A percentile compares a stretch with the other conserved stretches of the same genome.
Evolutionary conservation across 495 filamentous ascomycete genomes (phyloP).

Genomic region (Venustampulla echinocandica): DNA sequence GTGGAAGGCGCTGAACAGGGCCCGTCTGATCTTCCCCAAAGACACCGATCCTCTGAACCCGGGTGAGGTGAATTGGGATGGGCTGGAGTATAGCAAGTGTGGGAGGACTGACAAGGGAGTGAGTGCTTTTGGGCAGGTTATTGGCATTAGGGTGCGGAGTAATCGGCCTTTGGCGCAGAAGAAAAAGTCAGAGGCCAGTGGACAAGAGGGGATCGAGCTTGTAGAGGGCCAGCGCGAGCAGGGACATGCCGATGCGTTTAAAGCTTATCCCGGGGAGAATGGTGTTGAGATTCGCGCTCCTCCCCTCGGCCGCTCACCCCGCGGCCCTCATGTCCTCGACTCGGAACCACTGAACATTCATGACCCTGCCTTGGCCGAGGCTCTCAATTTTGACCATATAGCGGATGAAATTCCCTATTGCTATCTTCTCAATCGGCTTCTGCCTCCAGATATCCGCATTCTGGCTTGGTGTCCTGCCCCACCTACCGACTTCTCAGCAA

Average conservation of each 20-base stretch:
- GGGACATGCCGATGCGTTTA: constrained; percentile 16
- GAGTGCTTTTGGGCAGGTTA: constrained; percentile 93
- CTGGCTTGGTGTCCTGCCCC: constrained; percentile 88
- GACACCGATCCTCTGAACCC: constrained; percentile 24
- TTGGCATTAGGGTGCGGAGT: constrained; percentile 73
- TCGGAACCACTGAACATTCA: constrained; percentile 6
- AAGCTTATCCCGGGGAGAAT: constrained; percentile 10
- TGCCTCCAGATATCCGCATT: constrained; percentile 81
- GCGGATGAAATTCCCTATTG: constrained; percentile 77
- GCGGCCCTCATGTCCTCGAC: constrained; percentile 1
- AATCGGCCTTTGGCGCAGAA: constrained; percentile 45
- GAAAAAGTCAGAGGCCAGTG: too few relatives aligned
- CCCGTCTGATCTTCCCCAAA: constrained; percentile 68
- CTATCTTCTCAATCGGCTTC: constrained; percentile 69
- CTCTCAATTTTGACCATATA: constrained; percentile 59
- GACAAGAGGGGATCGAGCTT: too few relatives aligned
- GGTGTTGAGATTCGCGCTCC: constrained; percentile 11
- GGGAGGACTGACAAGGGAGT: constrained; percentile 89
- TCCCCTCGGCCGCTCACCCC: constrained; percentile 5
- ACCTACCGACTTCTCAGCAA: constrained; percentile 72
- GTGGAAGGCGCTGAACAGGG: constrained; percentile 79
- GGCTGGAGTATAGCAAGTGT: constrained; percentile 85
- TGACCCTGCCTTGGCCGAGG: constrained; percentile 25
- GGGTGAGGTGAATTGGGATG: constrained; percentile 58
- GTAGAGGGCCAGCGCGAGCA: not conserved